Evolutionary conservation across 108 stramenopile genomes (phyloP).

Genomic region (Nannochloropsis granulata): DNA sequence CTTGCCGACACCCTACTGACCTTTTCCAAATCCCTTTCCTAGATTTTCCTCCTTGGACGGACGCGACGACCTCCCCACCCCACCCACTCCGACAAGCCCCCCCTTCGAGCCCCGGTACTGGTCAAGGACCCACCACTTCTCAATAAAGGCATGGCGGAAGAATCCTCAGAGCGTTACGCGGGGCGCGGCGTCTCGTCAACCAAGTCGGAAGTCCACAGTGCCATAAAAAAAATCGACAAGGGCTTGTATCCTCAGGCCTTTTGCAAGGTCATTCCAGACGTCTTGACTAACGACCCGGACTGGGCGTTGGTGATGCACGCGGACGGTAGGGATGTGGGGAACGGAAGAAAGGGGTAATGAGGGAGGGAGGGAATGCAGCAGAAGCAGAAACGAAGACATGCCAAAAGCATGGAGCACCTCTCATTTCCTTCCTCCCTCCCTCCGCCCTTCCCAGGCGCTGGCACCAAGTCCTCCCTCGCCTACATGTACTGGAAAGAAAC

Average conservation of each 20-base stretch:
- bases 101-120: no score
- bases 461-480: constrained; percentile 8
- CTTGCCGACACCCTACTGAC: no score
- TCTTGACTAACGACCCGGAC: background rate
- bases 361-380: background rate
- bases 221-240: constrained; percentile 10
- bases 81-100: no score
- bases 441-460: background rate
- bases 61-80: no score
- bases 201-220: constrained; percentile 14
- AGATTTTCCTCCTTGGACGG: no score
- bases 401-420: no score
- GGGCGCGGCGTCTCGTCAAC: constrained; percentile 1
- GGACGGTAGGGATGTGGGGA: background rate
- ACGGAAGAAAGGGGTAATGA: background rate
- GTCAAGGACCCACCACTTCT: no score
- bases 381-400: background rate
- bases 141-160: background rate
- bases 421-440: background rate
- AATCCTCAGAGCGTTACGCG: background rate
- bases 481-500: constrained; percentile 22
- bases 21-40: no score
- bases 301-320: constrained; percentile 15
- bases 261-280: constrained; percentile 13
- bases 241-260: constrained; percentile 9